Evolutionary conservation across 805 yeast genomes (phyloP), one percentile per base, ranked within the genome.

Genomic region (Sugiyamaella smithiae): DNA sequence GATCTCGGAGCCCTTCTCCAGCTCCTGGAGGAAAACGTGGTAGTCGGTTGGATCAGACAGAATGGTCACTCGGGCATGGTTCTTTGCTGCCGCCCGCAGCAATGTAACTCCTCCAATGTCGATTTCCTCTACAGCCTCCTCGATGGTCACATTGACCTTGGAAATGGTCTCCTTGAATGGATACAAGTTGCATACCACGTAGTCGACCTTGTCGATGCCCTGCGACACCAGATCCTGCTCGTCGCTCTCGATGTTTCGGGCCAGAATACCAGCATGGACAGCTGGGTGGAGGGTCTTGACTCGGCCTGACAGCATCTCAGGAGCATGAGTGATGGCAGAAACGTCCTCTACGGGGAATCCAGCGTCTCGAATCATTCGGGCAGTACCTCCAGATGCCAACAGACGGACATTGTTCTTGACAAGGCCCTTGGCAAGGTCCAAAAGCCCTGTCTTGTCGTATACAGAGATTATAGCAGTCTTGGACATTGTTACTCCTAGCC

Each of bases 261-360:
- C 98, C 59, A 93, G 78, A 63, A 93, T 93, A 65, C 74, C 73
- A 62, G 96, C 99, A 69, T 93, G 99, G 54, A 93, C 97, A 25
- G 98, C 99, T 35, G 99, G 99, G 68, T 93, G 99, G 62, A 93
- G 77, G 52, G 99, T 93, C 76, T 93, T 93, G 61, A 93, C 99
- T 72, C 99, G 81, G 57, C 99, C 99, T 55, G 97, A 96, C 59
- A 93, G 77, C 96, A 93, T 93, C 72, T 93, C 99, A 46, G 99
- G 99, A 35, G 98, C 98, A 65, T 93, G 96, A 31, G 99, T 93
- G 67, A 93, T 88, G 51, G 93, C 68, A 35, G 95, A 83, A 35
- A 93, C 97, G 65, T 93, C 99, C 16, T 91, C 96, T 14, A 93
- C 98, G 40, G 96, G 91, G 81, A 93, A 91, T 9, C 98, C 98